Evolutionary conservation across 179 eudicot genomes (phyloP).

Genomic region (Amaranthus tricolor): DNA sequence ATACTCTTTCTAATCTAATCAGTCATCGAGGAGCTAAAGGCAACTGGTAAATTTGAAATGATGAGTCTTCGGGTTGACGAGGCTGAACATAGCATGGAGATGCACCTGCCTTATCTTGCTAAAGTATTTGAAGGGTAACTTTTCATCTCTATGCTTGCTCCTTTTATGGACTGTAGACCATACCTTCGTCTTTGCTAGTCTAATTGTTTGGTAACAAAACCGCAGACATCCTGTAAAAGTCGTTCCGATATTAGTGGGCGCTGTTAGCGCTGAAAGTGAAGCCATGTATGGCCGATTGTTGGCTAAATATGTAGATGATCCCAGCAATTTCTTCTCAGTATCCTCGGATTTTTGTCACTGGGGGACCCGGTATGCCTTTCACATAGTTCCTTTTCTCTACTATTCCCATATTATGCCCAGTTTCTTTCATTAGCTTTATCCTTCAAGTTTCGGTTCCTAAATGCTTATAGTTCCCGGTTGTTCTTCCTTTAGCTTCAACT

Average conservation of each 20-base stretch:
- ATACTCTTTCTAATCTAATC: conserved; percentile 14
- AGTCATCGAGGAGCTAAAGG: conserved; percentile 85
- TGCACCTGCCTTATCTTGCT: conserved; percentile 99
- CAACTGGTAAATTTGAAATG: conserved; percentile 77
- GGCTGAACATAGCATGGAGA: conserved; percentile 99
- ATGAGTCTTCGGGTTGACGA: conserved; percentile 93
- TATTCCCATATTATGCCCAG: not conserved
- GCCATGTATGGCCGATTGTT: conserved; percentile 69
- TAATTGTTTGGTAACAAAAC: conserved; percentile 17
- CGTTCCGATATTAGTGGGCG: conserved; percentile 94
- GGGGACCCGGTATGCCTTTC: conserved; percentile 77
- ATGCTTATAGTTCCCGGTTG: not conserved
- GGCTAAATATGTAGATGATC: conserved; percentile 89
- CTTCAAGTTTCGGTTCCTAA: not conserved
- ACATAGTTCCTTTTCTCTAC: not conserved
- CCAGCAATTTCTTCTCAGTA: conserved; percentile 89
- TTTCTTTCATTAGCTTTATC: not conserved
- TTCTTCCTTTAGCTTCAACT: conserved; percentile 68
- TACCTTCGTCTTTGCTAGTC: conserved; percentile 10
- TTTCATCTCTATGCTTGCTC: not conserved
- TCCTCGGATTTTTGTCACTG: conserved; percentile 99
- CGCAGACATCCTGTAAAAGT: conserved; percentile 72
- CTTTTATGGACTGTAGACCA: conserved; percentile 14
- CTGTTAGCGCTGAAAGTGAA: conserved; percentile 77
- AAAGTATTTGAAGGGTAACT: conserved; percentile 89